Conservation (phyloP, 2,329 filamentous ascomycete species). For the Plenodomus lindquistii region DNA sequence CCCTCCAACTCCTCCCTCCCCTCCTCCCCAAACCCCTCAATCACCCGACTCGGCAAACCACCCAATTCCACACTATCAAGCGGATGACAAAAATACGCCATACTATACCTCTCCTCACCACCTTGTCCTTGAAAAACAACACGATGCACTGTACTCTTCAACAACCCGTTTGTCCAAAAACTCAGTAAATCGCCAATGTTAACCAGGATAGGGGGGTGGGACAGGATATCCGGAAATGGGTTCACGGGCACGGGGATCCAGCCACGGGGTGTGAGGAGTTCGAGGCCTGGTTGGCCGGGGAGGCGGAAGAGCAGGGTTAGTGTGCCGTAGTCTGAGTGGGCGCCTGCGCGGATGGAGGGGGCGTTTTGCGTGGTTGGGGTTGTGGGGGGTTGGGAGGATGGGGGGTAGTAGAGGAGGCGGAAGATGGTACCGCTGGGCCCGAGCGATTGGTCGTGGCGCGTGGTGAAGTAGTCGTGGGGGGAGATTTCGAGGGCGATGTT, state of each 20-base stretch:
- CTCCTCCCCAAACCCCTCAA: conserved; percentile 47
- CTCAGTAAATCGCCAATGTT: conserved; percentile 74
- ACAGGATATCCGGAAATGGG: conserved; percentile 61
- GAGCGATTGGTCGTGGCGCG: conserved; percentile 58
- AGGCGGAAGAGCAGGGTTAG: conserved; percentile 80
- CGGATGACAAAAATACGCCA: conserved; percentile 68
- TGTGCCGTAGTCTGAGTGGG: conserved; percentile 83
- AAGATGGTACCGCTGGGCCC: conserved; percentile 58
- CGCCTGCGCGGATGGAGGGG: conserved; percentile 77
- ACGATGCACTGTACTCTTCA: conserved; percentile 86
- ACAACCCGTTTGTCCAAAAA: conserved; percentile 88
- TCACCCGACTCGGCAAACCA: conserved; percentile 58
- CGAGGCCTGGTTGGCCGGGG: conserved; percentile 80
- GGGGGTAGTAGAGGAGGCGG: conserved; percentile 58
- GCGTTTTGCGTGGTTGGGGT: conserved; percentile 48
- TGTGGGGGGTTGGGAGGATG: background rate
- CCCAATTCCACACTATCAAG: conserved; percentile 58
- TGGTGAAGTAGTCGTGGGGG: conserved; percentile 60
- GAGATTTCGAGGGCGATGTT: conserved; percentile 71
- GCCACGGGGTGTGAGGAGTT: conserved; percentile 68
- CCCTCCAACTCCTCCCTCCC: conserved; percentile 37
- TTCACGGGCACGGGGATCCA: conserved; percentile 52
- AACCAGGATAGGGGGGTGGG: conserved; percentile 57
- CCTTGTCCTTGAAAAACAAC: conserved; percentile 67
- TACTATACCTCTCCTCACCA: conserved; percentile 57